These are phyloP conservation scores for Quaeritorhiza haematococci DNA, from an alignment of 371 early-diverging fungal species.

Conservation along the genomic window DNA sequence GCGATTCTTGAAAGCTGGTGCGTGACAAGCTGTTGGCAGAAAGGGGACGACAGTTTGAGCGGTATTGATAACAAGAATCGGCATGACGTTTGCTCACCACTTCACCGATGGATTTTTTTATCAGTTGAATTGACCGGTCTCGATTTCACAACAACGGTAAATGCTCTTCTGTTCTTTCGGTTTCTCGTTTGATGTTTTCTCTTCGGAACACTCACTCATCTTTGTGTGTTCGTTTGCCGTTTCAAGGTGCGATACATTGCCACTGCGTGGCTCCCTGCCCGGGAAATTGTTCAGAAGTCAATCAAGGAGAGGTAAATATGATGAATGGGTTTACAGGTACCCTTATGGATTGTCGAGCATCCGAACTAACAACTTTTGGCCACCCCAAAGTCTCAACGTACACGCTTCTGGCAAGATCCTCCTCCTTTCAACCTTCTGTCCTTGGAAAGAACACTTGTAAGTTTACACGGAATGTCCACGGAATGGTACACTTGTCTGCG, in stretches of 20 bases:
- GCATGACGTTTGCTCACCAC: not conserved
- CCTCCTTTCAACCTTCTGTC: slow-evolving; percentile 74
- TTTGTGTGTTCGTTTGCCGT: not conserved
- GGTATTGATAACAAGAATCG: not conserved
- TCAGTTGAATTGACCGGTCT: slow-evolving; percentile 66
- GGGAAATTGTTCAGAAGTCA: slow-evolving; percentile 65
- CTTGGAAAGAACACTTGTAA: slow-evolving; percentile 89
- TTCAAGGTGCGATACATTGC: slow-evolving; percentile 57
- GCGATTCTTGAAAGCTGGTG: slow-evolving; percentile 38
- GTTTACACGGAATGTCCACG: too few relatives aligned
- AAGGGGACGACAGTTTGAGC: too few relatives aligned
- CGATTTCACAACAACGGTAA: slow-evolving; percentile 58
- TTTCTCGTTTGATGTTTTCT: too few relatives aligned
- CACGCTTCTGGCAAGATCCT: slow-evolving; percentile 77
- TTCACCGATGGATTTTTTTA: too few relatives aligned
- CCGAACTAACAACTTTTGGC: too few relatives aligned
- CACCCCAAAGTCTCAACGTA: slow-evolving; percentile 48
- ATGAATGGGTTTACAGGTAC: not conserved
- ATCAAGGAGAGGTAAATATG: slow-evolving; percentile 11
- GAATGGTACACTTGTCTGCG: too few relatives aligned
- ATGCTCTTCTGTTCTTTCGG: slow-evolving; percentile 1
- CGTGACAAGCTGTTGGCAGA: too few relatives aligned
- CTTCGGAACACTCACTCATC: too few relatives aligned
- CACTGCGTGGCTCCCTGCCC: slow-evolving; percentile 82
- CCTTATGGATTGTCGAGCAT: too few relatives aligned